These are phyloP conservation scores for Geotrichum restrictum DNA, from an alignment of 1,139 yeast species.

Conservation along the genomic window DNA sequence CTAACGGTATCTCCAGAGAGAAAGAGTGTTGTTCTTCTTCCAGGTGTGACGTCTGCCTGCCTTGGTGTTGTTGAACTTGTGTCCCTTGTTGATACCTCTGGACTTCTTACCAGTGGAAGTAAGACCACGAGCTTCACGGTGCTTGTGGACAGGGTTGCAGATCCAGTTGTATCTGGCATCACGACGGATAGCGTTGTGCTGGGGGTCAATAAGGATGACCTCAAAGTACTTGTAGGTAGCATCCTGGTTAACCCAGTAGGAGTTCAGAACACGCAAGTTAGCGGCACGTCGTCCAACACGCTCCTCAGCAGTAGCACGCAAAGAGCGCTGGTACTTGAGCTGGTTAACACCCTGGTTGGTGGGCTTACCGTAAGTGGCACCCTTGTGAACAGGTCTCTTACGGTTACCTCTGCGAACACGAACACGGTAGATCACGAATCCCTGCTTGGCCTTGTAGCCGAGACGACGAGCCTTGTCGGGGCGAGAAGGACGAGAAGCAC, in stretches of 20 bases:
- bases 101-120: conserved; percentile 98
- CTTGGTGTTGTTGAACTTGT: conserved; percentile 95
- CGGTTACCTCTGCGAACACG: conserved; percentile 99
- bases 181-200: conserved; percentile 98
- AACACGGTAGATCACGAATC: conserved; percentile 95
- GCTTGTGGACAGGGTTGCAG: conserved; percentile 99
- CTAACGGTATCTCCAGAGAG: conserved; percentile 99
- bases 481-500: conserved; percentile 98
- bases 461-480: conserved; percentile 99
- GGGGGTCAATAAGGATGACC: conserved; percentile 95
- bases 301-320: conserved; percentile 98
- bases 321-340: conserved; percentile 98
- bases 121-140: conserved; percentile 99
- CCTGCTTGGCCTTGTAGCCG: conserved; percentile 99
- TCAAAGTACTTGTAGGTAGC: conserved; percentile 99
- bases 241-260: conserved; percentile 99
- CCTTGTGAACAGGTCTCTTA: conserved; percentile 99
- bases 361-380: conserved; percentile 99
- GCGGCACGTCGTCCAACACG: conserved; percentile 99
- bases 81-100: conserved; percentile 99
- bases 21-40: conserved; percentile 98
- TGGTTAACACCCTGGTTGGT: conserved; percentile 99
- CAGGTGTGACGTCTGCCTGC: conserved; percentile 99
- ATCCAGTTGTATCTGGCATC: conserved; percentile 99
- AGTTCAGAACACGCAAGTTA: conserved; percentile 98